These are phyloP conservation scores for Nemania sp. DNA, from an alignment of 2,329 filamentous ascomycete species.

Conservation along the genomic window DNA sequence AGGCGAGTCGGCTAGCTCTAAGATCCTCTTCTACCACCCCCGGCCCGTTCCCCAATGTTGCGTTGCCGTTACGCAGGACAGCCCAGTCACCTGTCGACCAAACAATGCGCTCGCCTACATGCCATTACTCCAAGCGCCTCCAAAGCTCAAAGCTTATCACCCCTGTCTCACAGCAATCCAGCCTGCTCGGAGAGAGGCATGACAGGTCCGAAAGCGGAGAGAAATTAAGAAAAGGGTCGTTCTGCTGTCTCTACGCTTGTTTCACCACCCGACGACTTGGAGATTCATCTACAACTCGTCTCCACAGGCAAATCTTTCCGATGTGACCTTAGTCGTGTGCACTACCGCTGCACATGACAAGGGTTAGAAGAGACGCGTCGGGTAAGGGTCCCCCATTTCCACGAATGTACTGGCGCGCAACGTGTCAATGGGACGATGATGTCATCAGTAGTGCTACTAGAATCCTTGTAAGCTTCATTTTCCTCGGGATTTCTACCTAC, in stretches of 20 bases:
- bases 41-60: conserved; percentile 1
- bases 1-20: neutral
- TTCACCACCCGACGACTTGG: neutral
- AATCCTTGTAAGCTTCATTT: neutral
- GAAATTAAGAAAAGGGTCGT: neutral
- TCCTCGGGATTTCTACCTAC: neutral
- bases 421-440: neutral
- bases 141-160: neutral
- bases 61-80: conserved; percentile 17
- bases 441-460: neutral
- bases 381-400: neutral
- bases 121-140: neutral
- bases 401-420: neutral
- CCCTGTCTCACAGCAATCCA: conserved; percentile 3
- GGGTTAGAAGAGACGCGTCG: neutral
- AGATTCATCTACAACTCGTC: neutral
- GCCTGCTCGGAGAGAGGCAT: neutral
- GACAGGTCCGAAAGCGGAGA: neutral
- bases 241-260: neutral
- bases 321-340: conserved; percentile 1
- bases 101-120: conserved; percentile 11
- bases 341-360: neutral
- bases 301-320: conserved; percentile 6
- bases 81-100: conserved; percentile 26
- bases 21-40: neutral